Evolutionary conservation across 805 yeast genomes (phyloP).

Genomic region (Candida odintsovae): DNA sequence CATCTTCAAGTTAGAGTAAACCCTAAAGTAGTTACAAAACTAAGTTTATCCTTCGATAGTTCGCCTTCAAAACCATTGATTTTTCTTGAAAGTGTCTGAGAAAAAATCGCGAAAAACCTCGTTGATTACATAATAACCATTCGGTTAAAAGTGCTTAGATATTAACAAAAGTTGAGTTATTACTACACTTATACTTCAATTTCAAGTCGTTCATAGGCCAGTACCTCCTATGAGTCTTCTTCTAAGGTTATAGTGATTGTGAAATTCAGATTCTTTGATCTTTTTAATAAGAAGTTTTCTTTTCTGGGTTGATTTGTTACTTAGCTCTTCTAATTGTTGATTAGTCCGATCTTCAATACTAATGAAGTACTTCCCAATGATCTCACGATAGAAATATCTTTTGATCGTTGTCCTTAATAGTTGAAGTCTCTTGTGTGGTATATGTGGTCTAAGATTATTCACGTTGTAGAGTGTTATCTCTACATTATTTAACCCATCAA

Average conservation of each 20-base stretch:
- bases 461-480: not conserved
- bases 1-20: slow-evolving; percentile 31
- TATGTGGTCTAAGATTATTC: not conserved
- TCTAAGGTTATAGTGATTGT: not conserved
- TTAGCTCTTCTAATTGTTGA: no score
- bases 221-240: not conserved
- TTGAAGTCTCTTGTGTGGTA: not conserved
- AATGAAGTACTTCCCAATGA: not conserved
- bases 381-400: not conserved
- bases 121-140: no score
- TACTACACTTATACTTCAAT: no score
- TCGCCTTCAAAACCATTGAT: not conserved
- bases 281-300: not conserved
- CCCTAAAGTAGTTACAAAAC: not conserved
- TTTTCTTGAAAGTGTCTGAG: not conserved
- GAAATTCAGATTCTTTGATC: not conserved
- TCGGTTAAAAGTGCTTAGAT: no score
- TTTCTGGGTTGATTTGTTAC: not conserved
- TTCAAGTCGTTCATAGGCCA: not conserved
- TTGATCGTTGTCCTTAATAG: not conserved
- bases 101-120: not conserved
- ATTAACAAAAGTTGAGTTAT: no score
- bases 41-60: not conserved
- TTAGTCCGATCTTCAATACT: not conserved
- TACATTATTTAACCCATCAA: not conserved